Conservation (phyloP, 208 protist species). For the Phytomonas francai region DNA sequence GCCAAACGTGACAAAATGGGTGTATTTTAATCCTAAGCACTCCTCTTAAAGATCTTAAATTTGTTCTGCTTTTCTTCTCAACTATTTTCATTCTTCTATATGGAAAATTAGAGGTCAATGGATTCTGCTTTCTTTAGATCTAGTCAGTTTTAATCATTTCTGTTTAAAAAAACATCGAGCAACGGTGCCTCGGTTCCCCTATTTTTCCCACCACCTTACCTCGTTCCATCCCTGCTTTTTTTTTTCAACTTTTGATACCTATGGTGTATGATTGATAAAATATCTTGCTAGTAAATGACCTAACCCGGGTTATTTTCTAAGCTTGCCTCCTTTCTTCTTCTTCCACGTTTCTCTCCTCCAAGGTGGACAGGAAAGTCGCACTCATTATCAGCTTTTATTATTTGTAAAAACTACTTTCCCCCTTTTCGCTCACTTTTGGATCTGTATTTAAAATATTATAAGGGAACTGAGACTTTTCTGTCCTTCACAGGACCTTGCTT, state of each 20-base stretch:
- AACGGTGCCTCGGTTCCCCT: background rate
- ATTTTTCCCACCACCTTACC: background rate
- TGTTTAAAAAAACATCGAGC: background rate
- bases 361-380: background rate
- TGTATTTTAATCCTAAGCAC: background rate
- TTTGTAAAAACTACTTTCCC: background rate
- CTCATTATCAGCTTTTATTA: background rate
- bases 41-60: background rate
- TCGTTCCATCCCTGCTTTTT: background rate
- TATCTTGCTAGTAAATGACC: background rate
- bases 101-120: background rate
- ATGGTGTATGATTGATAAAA: background rate
- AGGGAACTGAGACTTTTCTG: background rate
- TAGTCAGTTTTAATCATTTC: background rate
- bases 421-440: background rate
- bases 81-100: background rate
- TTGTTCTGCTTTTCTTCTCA: background rate
- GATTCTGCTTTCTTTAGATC: conserved; percentile 8
- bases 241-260: background rate
- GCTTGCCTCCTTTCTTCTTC: background rate
- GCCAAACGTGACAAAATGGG: background rate
- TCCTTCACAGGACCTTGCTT: background rate
- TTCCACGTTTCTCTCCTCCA: background rate
- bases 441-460: background rate
- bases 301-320: background rate